Evolutionary conservation across 2,329 filamentous ascomycete genomes (phyloP), one percentile per base, ranked within the genome.

Genomic region (Trichoderma endophyticum): DNA sequence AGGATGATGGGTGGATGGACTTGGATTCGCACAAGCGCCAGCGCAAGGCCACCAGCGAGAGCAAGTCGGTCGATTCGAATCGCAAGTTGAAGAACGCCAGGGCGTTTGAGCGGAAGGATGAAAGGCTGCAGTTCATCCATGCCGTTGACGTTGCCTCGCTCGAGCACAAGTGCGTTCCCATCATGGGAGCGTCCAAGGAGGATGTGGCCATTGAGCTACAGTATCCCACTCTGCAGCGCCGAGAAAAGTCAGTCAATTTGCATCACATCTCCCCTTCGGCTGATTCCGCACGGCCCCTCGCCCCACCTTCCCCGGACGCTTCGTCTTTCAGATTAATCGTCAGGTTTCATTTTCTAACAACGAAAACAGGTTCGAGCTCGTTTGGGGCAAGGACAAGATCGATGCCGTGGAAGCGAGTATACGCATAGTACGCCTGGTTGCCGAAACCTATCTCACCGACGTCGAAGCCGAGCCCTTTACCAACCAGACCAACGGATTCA

Each of bases 361-460:
- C 9, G 39, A 34, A 43, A 21, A 75, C 65, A 83, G 81, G 66
- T 82, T 80, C 61, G 89, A 95, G 77, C 87, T 96, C 11, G 91
- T 95, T 32, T 89, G 89, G 78, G 93, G 93, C 62, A 91, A 92
- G 74, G 93, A 97, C 75, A 91, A 91, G 75, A 92, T 94, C 75
- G 91, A 95, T 77, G 92, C 92, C 54, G 87, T 92, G 34, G 88
- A 91, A 75, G 92, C 93, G 73, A 94, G 94, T 76, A 87, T 91
- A 73, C 85, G 89, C 69, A 89, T 93, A 30, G 88, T 94, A 71
- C 87, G 89, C 74, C 88, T 90, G 60, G 89, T 94, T 60, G 89
- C 90, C 70, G 88, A 92, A 72, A 91, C 91, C 77, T 98, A 97
- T 81, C 88, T 97, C 39, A 92, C 92, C 24, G 86, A 90, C 26